Base-by-base conservation (phyloP, 352 stramenopile genomes). In the Phytophthora megakarya region DNA sequence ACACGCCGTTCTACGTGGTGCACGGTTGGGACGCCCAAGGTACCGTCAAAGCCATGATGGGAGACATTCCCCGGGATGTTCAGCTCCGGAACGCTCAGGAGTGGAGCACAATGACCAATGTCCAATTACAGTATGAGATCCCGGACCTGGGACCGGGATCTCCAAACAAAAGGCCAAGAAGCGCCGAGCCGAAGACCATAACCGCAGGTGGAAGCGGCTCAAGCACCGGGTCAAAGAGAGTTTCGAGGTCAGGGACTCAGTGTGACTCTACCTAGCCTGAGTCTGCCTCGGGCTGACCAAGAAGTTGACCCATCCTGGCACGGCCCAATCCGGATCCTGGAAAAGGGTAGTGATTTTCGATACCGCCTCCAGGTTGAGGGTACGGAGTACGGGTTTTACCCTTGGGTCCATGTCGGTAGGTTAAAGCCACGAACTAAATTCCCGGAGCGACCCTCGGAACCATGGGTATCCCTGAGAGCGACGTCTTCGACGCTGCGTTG, bases 1-100 rank as follows among this genome's bases (percentile, higher is more conserved):
- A 42, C 3, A 75, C 56, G 0, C 42, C 68, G 0, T 70, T 70
- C 16, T 71, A 56, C 19, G 25, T 75, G 9, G 37, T 68, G 0
- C 62, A 70, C n/a, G 58, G 42, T 0, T 72, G 63, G 67, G 57
- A 76, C 13, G 26, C 62, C 8, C 49, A 53, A 5, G 37, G 33
- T 1, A 75, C 62, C 0, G 33, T 42, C 2, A 19, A 62, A 28
- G 54, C 54, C 3, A 53, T 62, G 43, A 46, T 55, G 16, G 43
- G 42, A 1, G 43, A 42, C 0, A 8, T 39, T 0, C 54, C 54
- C 22, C 32, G 43, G 23, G 54, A 54, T 4, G 2, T 63, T 6
- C 22, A 55, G 12, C 43, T 40, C 22, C 21, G 21, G 9, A 22
- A 53, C 3, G 54, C 43, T 1, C 54, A 63, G 22, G 54, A 63